These are phyloP conservation scores for Globisporangium camurandrum DNA, from an alignment of 352 stramenopile genomes.

Conservation along the genomic window DNA sequence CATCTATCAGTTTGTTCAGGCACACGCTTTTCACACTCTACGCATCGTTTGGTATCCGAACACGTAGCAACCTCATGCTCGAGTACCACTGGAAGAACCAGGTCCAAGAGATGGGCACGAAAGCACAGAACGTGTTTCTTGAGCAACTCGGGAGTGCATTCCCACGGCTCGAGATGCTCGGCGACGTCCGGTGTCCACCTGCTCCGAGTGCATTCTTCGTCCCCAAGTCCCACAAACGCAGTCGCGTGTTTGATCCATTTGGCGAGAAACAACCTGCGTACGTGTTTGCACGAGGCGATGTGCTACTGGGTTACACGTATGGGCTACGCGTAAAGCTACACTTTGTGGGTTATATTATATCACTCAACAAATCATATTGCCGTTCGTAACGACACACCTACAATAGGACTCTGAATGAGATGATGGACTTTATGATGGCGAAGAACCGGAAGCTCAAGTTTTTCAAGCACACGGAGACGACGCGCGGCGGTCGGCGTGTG, in stretches of 20 bases:
- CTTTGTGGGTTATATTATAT: too few species aligned
- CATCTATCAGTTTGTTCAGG: too few species aligned
- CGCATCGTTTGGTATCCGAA: too few species aligned
- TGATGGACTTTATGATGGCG: constrained; percentile 88
- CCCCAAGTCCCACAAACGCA: constrained; percentile 77
- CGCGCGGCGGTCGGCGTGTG: constrained; percentile 71
- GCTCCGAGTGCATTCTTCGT: constrained; percentile 63
- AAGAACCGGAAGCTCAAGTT: constrained; percentile 87
- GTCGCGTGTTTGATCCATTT: constrained; percentile 74
- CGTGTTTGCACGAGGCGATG: constrained; percentile 4
- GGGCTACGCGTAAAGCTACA: too few species aligned
- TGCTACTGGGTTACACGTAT: too few species aligned
- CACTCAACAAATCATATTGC: too few species aligned
- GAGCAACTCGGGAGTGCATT: constrained; percentile 65
- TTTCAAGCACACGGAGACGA: constrained; percentile 84
- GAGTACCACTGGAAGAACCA: constrained; percentile 89
- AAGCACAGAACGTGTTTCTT: constrained; percentile 76
- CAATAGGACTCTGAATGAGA: constrained; percentile 77
- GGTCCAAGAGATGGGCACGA: constrained; percentile 80
- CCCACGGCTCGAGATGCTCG: constrained; percentile 75
- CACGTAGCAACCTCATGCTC: constrained; percentile 81
- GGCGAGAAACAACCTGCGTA: constrained; percentile 77
- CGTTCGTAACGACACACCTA: too few species aligned
- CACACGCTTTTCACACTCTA: too few species aligned
- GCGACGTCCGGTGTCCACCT: constrained; percentile 68